Conservation (phyloP, 805 yeast species). For the Limtongozyma cylindracea region DNA sequence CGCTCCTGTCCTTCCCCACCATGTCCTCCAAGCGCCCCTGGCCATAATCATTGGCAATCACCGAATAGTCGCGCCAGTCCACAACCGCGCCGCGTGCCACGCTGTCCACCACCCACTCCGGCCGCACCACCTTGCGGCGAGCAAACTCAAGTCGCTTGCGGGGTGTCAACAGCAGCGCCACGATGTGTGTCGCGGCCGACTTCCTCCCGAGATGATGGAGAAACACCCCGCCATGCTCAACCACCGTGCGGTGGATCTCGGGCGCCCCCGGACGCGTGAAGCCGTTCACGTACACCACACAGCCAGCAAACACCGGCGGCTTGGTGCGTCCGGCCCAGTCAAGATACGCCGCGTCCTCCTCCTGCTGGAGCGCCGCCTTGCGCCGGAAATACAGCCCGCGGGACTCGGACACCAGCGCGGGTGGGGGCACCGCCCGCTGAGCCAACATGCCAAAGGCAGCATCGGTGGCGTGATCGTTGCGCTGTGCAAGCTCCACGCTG, state of each 20-base stretch:
- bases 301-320: slow-evolving; percentile 26
- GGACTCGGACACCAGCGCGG: too few species aligned
- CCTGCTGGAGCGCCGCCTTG: too few species aligned
- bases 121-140: slow-evolving; percentile 52
- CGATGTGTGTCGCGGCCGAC: slow-evolving; percentile 57
- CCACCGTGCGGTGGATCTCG: slow-evolving; percentile 44
- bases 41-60: slow-evolving; percentile 26
- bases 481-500: too few species aligned
- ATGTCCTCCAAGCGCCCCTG: slow-evolving; percentile 15
- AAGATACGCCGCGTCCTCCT: slow-evolving; percentile 21
- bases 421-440: too few species aligned
- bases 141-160: slow-evolving; percentile 40
- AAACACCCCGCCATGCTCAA: slow-evolving; percentile 61
- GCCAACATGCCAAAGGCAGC: too few species aligned
- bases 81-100: slow-evolving; percentile 18
- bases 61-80: slow-evolving; percentile 47
- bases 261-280: slow-evolving; percentile 61
- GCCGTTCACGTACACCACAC: slow-evolving; percentile 68
- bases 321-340: slow-evolving; percentile 15
- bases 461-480: too few species aligned
- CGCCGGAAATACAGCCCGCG: too few species aligned
- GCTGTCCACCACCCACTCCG: slow-evolving; percentile 60
- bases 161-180: slow-evolving; percentile 62
- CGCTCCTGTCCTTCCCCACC: neutral
- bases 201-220: slow-evolving; percentile 45